Evolutionary conservation across 257 asterid genomes (phyloP).

Genomic region (Solanum rostratum): DNA sequence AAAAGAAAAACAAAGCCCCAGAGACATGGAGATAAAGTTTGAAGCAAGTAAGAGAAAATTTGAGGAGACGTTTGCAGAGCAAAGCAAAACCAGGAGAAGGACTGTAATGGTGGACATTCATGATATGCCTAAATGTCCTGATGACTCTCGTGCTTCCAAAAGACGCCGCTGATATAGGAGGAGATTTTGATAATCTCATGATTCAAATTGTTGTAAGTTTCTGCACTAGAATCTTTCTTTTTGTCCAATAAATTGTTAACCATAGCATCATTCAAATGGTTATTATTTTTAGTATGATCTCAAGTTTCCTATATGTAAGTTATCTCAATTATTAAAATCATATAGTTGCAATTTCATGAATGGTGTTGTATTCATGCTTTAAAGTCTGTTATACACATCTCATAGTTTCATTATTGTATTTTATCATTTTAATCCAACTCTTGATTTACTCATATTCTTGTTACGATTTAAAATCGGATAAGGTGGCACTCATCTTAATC

Average conservation of each 20-base stretch:
- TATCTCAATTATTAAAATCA: not conserved
- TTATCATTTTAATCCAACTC: not conserved
- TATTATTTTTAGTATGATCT: not conserved
- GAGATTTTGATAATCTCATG: not conserved
- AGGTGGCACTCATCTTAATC: too few species aligned
- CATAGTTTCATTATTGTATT: not conserved
- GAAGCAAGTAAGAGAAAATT: not conserved
- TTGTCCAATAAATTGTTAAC: not conserved
- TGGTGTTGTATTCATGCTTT: not conserved
- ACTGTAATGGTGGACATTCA: not conserved
- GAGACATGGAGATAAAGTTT: not conserved
- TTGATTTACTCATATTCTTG: not conserved
- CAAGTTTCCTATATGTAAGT: too few species aligned
- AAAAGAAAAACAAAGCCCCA: not conserved
- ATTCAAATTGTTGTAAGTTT: not conserved
- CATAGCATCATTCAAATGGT: not conserved
- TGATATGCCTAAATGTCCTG: not conserved
- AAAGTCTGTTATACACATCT: not conserved
- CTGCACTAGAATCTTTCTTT: not conserved
- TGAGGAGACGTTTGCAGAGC: not conserved
- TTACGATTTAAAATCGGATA: too few species aligned
- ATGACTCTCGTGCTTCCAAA: not conserved
- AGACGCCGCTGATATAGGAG: not conserved
- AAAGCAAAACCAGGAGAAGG: not conserved
- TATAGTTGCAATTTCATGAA: not conserved